These are phyloP conservation scores for Paraconiothyrium brasiliense DNA, from an alignment of 2,329 filamentous ascomycete genomes.

Conservation along the genomic window DNA sequence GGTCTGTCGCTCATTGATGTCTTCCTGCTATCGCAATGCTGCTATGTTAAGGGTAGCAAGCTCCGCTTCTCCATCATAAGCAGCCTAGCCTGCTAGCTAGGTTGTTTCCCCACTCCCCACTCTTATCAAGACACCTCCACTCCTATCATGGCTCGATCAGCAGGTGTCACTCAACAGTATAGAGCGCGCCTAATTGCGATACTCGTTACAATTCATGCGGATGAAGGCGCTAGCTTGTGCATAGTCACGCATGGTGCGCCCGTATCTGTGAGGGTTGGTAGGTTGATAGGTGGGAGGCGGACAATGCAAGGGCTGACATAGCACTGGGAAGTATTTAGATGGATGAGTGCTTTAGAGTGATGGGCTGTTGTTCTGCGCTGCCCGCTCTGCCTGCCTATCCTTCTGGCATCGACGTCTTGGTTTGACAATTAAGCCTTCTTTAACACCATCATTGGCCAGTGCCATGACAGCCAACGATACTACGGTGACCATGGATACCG, in stretches of 20 bases:
- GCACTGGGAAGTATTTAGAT: background rate
- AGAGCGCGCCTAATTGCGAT: background rate
- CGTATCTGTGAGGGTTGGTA: background rate
- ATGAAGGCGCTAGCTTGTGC: background rate
- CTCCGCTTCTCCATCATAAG: background rate
- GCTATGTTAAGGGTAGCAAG: background rate
- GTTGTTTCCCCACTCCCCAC: constrained; percentile 4
- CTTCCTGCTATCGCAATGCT: background rate
- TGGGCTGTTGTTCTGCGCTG: background rate
- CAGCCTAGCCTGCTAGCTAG: background rate
- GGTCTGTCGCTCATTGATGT: background rate
- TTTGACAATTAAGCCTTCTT: background rate
- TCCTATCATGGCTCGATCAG: background rate
- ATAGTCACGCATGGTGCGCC: background rate
- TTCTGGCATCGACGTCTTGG: background rate
- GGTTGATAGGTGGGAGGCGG: background rate
- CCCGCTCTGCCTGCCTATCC: background rate
- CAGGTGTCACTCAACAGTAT: background rate
- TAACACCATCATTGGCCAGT: background rate
- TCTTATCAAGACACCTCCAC: constrained; percentile 4
- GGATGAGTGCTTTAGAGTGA: background rate
- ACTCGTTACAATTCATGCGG: background rate
- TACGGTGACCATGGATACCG: background rate
- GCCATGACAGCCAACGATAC: background rate
- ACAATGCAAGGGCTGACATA: background rate